phyloP scores from a whole-genome alignment of 2,329 filamentous ascomycete species.

The Alternaria sp. region DNA sequence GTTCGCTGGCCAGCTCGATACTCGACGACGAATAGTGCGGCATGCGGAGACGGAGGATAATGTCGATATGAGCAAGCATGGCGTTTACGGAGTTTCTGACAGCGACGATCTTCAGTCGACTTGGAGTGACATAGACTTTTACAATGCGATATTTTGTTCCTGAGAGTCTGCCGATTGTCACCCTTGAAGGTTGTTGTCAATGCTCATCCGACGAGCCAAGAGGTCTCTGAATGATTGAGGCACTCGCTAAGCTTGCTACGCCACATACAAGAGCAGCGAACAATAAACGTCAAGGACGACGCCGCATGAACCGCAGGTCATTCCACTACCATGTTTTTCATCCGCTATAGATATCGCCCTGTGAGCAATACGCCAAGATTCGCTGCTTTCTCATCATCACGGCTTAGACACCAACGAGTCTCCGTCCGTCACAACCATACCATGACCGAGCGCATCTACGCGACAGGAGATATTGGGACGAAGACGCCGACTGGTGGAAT shows the following conservation, averaged over 20 bases:
- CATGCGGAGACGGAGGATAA: neutral
- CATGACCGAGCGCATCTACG: neutral
- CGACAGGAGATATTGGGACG: too few relatives aligned
- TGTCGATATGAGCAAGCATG: slow-evolving; percentile 5
- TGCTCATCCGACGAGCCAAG: neutral
- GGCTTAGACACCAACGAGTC: neutral
- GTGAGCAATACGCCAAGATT: neutral
- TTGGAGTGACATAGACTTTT: neutral
- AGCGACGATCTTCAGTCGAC: neutral
- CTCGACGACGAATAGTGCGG: slow-evolving; percentile 77
- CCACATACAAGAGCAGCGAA: neutral
- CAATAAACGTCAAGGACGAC: neutral
- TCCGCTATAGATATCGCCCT: neutral
- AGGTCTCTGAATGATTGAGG: neutral
- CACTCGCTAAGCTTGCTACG: neutral
- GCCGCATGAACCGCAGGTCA: neutral
- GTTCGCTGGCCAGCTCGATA: slow-evolving; percentile 82
- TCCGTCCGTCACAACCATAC: neutral
- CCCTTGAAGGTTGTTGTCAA: neutral
- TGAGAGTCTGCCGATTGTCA: neutral
- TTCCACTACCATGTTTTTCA: neutral
- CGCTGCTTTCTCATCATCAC: neutral
- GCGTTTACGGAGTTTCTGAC: slow-evolving; percentile 16
- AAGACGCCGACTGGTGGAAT: too few relatives aligned
- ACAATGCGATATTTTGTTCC: neutral